Evolutionary conservation across 352 stramenopile species (phyloP), one percentile per base, ranked within the genome.

Genomic region (Phytophthora fragariaefolia): DNA sequence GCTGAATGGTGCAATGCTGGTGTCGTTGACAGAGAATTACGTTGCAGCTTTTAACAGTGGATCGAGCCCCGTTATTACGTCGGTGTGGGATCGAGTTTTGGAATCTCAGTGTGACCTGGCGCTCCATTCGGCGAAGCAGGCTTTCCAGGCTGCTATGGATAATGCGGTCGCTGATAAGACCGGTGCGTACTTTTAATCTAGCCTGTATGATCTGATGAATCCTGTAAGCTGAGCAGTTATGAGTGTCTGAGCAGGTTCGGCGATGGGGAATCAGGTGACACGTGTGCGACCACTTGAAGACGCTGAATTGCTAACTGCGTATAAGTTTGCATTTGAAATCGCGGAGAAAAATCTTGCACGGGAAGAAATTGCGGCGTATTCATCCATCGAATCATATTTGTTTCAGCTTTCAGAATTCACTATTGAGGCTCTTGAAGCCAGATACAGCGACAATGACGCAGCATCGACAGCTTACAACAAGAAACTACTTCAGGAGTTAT

Each of bases 1-100:
- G 8, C 66, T 95, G 23, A 88, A 79, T 62, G 87, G 87, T 15
- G 18, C 75, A 8, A 92, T 95, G 83, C 66, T 95, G n/a, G 69
- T 81, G 15, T 80, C 82, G 22, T 68, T 95, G 26, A 80, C 84
- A 4, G 42, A 89, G 43, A 87, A 82, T 49, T 92, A 92, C 26
- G 74, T 92, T 1, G 66, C 64, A 13, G 83, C 84, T 22, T 85
- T 95, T 48, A 95, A 93, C 57, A 80, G 69, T 22, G 86, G 85
- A 49, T 69, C 77, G 2, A 86, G 79, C 27, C 89, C 90, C 0
- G 86, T 92, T 15, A 97, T 97, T 36, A 75, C 85, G 3, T 93
- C 74, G 8, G 87, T 89, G 3, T 97, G 89, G 85, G 85, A 93
- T 15, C 86, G 85, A 50, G 88, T 97, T 7, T 56, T 93, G 4